phyloP scores from a whole-genome alignment of 2,329 filamentous ascomycete species.

The Metarhizium guizhouense region DNA sequence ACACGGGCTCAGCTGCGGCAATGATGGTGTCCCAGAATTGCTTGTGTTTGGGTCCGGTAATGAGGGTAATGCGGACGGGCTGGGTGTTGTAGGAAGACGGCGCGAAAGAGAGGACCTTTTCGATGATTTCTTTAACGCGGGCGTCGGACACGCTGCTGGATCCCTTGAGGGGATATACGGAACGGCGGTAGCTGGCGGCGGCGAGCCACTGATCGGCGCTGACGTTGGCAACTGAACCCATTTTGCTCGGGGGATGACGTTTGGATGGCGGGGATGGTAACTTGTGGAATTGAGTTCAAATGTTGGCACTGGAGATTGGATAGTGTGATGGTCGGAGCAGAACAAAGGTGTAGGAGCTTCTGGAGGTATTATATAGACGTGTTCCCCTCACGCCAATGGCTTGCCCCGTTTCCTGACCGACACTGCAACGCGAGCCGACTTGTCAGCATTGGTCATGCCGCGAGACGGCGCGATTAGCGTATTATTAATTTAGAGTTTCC shows the following conservation, averaged over 20 bases:
- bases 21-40: constrained; percentile 71
- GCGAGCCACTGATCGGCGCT: constrained; percentile 16
- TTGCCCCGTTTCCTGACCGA: too few relatives aligned
- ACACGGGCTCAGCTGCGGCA: constrained; percentile 34
- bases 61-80: constrained; percentile 66
- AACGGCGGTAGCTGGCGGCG: constrained; percentile 56
- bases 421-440: too few relatives aligned
- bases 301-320: too few relatives aligned
- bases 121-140: constrained; percentile 56
- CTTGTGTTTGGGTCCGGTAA: constrained; percentile 75
- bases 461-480: too few relatives aligned
- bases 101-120: constrained; percentile 54
- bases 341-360: too few relatives aligned
- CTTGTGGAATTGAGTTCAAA: too few relatives aligned
- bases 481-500: too few relatives aligned
- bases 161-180: constrained; percentile 60
- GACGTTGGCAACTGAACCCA: constrained; percentile 1
- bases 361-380: too few relatives aligned
- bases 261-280: too few relatives aligned
- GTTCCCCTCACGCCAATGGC: too few relatives aligned
- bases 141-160: constrained; percentile 40
- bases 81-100: constrained; percentile 88
- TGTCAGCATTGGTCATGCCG: too few relatives aligned
- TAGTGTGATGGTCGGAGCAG: too few relatives aligned
- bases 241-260: background rate